Evolutionary conservation across 352 stramenopile genomes (phyloP).

Genomic region (Globisporangium apiculatum): DNA sequence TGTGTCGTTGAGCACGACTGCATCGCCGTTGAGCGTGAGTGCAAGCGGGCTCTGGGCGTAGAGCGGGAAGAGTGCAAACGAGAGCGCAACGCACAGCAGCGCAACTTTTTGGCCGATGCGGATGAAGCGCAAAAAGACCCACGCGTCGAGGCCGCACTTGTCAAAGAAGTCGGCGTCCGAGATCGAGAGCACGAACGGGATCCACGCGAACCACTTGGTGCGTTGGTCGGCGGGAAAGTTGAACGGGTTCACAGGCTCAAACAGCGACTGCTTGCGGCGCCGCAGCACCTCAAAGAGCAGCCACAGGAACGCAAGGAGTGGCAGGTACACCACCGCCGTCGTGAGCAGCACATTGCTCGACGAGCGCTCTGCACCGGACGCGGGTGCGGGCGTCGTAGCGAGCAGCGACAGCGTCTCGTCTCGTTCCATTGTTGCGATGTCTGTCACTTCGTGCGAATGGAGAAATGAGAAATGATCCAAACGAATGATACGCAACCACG

Average conservation of each 20-base stretch:
- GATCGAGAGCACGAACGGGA: constrained; percentile 54
- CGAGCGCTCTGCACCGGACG: constrained; percentile 16
- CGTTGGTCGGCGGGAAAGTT: constrained; percentile 26
- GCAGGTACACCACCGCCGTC: constrained; percentile 55
- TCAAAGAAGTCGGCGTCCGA: constrained; percentile 51
- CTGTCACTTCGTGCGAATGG: too few relatives aligned
- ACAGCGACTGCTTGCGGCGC: constrained; percentile 32
- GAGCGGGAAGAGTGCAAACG: constrained; percentile 63
- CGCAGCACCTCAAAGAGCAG: constrained; percentile 58
- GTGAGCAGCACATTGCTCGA: constrained; percentile 48
- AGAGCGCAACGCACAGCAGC: constrained; percentile 39
- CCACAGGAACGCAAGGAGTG: constrained; percentile 44
- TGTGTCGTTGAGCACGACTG: constrained; percentile 13
- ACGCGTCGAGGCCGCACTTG: constrained; percentile 59
- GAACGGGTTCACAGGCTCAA: constrained; percentile 39
- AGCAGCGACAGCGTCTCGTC: not conserved
- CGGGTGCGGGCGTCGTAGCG: not conserved
- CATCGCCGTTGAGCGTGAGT: constrained; percentile 19
- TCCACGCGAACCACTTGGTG: constrained; percentile 36
- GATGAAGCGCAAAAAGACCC: constrained; percentile 73
- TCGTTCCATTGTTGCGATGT: constrained; percentile 8
- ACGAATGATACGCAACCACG: too few relatives aligned
- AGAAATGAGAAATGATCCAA: too few relatives aligned
- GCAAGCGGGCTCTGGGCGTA: constrained; percentile 45
- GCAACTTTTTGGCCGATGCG: constrained; percentile 63